Base-by-base conservation (phyloP, 2,329 filamentous ascomycete genomes). In the Bipolaris gigantea region DNA sequence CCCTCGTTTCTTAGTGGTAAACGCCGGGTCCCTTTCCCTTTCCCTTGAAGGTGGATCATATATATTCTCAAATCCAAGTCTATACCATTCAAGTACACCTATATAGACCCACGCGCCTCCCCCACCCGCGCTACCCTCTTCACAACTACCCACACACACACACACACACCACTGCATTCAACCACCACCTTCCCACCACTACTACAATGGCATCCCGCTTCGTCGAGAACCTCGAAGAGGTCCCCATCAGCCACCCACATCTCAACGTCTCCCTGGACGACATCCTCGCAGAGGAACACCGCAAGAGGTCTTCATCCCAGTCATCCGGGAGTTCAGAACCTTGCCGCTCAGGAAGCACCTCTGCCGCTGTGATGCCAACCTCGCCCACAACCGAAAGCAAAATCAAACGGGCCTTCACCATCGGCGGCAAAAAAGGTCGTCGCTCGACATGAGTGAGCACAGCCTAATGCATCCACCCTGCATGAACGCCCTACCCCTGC, bases 201-300 rank as follows among this genome's bases (percentile, higher is more conserved):
- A 52, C 55, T 51, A 62, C 51, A 53, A 73, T 73, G 65, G 61
- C 67, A 16, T 75, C 72, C 25, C 73, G 74, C 45, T 75, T 75
- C 45, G 70, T 71, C 46, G 73, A 75, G 48, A 70, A 73, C 59
- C 69, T 75, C 50, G 69, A 74, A 55, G 66, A 71, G 55, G 69
- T 70, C 18, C 67, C 70, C 16, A 72, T 71, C 57, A 70, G 66
- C 19, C 71, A 75, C 40, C 71, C 72, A 27, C 70, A 73, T 43
- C 71, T 73, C 59, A 75, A 75, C 50, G 72, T 75, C 57, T 73
- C 67, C 11, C 62, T 75, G 18, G 71, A 75, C 33, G 72, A 75
- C 57, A 73, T 75, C 18, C 67, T 75, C 23, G 71, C 71, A 38
- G 72, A 75, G 51, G 73, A 73, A 45, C 57, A 64, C 13, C 71